Evolutionary conservation across 2,329 filamentous ascomycete genomes (phyloP), one percentile per base, ranked within the genome.

Genomic region (Diaporthe sp.): DNA sequence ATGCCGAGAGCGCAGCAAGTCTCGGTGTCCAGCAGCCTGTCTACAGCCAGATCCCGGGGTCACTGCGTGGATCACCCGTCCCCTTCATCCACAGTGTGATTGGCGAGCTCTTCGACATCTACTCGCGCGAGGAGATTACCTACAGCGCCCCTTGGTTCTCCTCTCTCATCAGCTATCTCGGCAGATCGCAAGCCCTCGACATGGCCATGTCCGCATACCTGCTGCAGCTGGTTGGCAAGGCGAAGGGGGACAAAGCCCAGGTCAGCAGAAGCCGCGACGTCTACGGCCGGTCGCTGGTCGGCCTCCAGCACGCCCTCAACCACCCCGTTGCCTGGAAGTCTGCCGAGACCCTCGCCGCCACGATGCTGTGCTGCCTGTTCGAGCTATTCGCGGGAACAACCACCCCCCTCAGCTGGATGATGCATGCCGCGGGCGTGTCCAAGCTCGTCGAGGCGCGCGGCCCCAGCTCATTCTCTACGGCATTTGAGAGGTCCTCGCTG

Each of bases 321-420:
- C 84, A 86, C 75, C 79, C 81, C 2, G 77, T 76, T 22, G 81
- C 83, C 74, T 86, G 84, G 84, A 82, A 79, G 74, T 78, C 82
- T 19, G 79, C 83, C 1, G 85, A 86, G 77, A 86, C 84, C n/a
- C 77, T 85, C 35, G 85, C 83, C 70, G 79, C 86, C 2, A 81
- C 83, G 58, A 84, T 86, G 77, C 76, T 86, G 52, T 77, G 86
- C 54, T 84, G 84, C 71, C 77, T 84, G 22, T 85, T 82, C 45
- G 85, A 85, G 84, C 78, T 85, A n/a, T 86, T 86, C 77, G 84
- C 84, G 6, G 85, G 84, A n/a, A 86, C 84, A 9, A 78, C 76
- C 33, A 77, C 80, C 42, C 74, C 83, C 6, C 77, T 80, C 45
- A 83, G 81, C 50, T 86, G 84, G 84, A 79, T 84, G 75, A 80